Evolutionary conservation across 495 filamentous ascomycete genomes (phyloP).

Genomic region (Xylaria palmicola): DNA sequence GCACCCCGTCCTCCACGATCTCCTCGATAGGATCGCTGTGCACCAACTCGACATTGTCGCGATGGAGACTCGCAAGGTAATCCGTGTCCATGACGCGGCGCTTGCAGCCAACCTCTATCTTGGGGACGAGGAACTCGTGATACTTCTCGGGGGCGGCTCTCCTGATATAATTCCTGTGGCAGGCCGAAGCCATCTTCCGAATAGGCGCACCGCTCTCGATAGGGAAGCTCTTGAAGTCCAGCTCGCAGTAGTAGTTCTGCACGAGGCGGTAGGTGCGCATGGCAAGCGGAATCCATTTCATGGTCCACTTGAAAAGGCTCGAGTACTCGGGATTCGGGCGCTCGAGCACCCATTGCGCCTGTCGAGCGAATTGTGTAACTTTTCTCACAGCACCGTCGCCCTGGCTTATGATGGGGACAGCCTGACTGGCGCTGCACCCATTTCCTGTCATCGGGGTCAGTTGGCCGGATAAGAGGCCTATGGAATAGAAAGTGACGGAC

Average conservation of each 20-base stretch:
- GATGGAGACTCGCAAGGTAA: constrained; percentile 56
- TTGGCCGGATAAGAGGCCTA: neutral
- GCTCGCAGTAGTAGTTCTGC: constrained; percentile 23
- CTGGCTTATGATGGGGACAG: constrained; percentile 40
- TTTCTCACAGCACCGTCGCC: constrained; percentile 45
- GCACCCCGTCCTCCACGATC: constrained; percentile 27
- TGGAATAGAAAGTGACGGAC: constrained; percentile 36
- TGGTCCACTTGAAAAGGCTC: constrained; percentile 10
- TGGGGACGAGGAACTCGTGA: constrained; percentile 60
- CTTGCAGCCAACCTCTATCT: constrained; percentile 65
- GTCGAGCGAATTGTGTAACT: constrained; percentile 62
- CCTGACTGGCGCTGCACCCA: constrained; percentile 47
- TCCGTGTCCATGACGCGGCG: constrained; percentile 54
- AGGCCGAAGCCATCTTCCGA: constrained; percentile 39
- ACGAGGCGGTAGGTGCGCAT: constrained; percentile 18
- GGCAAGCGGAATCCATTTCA: constrained; percentile 27
- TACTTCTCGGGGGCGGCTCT: constrained; percentile 56
- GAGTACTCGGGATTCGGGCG: constrained; percentile 26
- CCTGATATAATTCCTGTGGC: constrained; percentile 49
- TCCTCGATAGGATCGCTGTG: constrained; percentile 46
- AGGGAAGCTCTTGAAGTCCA: constrained; percentile 39
- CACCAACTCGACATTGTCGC: constrained; percentile 52
- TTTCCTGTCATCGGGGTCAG: constrained; percentile 25
- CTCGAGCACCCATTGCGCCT: constrained; percentile 61
- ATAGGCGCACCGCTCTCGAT: constrained; percentile 28